Conservation (phyloP, 2,329 filamentous ascomycete genomes). For the Aspergillus fumigatus region DNA sequence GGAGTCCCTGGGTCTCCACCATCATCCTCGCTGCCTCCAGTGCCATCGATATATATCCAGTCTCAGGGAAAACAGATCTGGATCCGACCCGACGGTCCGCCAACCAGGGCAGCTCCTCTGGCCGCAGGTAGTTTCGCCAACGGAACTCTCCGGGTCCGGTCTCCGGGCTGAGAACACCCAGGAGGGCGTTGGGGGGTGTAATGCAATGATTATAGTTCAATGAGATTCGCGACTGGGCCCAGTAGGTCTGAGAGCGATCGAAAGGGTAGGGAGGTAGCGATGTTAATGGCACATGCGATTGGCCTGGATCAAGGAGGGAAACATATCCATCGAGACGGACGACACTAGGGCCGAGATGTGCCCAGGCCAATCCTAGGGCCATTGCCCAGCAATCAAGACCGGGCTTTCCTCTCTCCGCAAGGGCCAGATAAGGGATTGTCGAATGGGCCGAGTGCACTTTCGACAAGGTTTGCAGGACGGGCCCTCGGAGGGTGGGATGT, state of each 20-base stretch:
- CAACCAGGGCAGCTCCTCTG: constrained; percentile 43
- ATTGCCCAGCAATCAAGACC: not conserved
- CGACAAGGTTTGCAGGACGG: constrained; percentile 13
- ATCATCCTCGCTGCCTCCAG: constrained; percentile 11
- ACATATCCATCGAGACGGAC: not conserved
- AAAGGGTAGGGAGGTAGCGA: constrained; percentile 15
- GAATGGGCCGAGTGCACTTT: constrained; percentile 7
- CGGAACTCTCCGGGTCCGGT: constrained; percentile 7
- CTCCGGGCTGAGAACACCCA: constrained; percentile 4
- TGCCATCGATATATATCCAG: constrained; percentile 16
- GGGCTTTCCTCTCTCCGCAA: not conserved
- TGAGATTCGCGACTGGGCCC: constrained; percentile 1
- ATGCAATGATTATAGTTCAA: not conserved
- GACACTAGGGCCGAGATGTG: not conserved
- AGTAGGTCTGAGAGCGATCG: constrained; percentile 5
- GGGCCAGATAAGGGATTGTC: constrained; percentile 4
- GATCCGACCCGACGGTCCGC: constrained; percentile 37
- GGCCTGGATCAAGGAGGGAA: not conserved
- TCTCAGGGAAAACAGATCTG: constrained; percentile 11
- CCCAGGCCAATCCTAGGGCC: constrained; percentile 5
- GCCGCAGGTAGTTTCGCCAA: constrained; percentile 44
- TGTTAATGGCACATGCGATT: not conserved
- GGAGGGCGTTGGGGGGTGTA: not conserved
- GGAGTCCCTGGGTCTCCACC: not conserved
- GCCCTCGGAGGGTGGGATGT: constrained; percentile 23